Conservation (phyloP, 768 basidiomycete genomes). For the Cytidiella melzeri region DNA sequence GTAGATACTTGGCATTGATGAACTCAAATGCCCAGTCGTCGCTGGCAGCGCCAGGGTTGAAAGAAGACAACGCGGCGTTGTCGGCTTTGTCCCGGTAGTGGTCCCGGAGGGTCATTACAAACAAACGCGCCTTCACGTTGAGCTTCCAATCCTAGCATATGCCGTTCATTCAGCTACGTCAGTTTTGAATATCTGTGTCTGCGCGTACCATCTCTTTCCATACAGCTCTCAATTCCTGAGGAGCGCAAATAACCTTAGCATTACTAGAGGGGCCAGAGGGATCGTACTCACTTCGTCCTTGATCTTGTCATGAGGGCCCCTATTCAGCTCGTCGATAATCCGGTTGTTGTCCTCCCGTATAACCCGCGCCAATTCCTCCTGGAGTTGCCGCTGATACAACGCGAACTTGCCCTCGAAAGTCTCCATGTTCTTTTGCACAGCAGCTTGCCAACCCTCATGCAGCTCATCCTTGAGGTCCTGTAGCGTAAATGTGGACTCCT, state of each 20-base stretch:
- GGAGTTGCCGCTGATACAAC: slow-evolving; percentile 14
- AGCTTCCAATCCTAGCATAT: slow-evolving; percentile 23
- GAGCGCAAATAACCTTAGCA: not conserved
- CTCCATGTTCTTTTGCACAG: slow-evolving; percentile 14
- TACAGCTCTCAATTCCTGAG: slow-evolving; percentile 16
- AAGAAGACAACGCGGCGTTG: slow-evolving; percentile 1
- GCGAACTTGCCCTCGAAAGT: slow-evolving; percentile 20
- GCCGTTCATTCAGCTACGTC: not conserved
- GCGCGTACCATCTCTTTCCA: slow-evolving; percentile 23
- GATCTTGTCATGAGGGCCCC: slow-evolving; percentile 22
- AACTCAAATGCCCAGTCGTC: slow-evolving; percentile 26
- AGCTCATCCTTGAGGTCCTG: slow-evolving; percentile 21
- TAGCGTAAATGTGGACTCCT: slow-evolving; percentile 14
- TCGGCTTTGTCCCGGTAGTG: slow-evolving; percentile 22
- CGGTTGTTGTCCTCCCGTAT: slow-evolving; percentile 17
- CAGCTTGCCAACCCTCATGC: slow-evolving; percentile 15
- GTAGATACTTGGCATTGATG: slow-evolving; percentile 17
- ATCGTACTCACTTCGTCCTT: slow-evolving; percentile 15
- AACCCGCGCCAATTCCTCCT: slow-evolving; percentile 12
- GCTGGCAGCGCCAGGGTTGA: not conserved
- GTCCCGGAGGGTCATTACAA: slow-evolving; percentile 27
- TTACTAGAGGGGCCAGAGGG: not conserved
- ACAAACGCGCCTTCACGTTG: slow-evolving; percentile 23
- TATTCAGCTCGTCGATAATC: slow-evolving; percentile 14
- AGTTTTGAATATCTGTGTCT: not conserved